phyloP scores from a whole-genome alignment of 2,329 filamentous ascomycete species.

The Lanzia echinophila region DNA sequence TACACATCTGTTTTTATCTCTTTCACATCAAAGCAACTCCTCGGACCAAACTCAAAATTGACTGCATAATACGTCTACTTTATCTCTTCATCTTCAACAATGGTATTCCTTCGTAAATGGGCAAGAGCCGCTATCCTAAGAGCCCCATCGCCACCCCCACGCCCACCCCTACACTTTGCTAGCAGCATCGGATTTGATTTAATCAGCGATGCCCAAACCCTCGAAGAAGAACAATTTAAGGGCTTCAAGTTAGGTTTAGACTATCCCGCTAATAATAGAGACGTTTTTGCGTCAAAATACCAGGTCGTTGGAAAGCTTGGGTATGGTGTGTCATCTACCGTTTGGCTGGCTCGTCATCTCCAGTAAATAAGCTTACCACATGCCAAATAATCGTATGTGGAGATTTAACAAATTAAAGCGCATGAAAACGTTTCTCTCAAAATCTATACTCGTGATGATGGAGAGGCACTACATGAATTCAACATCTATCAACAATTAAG shows the following conservation, averaged over 20 bases:
- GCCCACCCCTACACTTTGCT: neutral
- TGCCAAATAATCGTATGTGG: neutral
- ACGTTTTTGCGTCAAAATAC: slow-evolving; percentile 16
- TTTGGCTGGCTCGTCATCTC: slow-evolving; percentile 17
- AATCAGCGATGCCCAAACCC: neutral
- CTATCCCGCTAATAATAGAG: slow-evolving; percentile 18
- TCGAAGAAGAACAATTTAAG: slow-evolving; percentile 15
- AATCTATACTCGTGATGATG: slow-evolving; percentile 9
- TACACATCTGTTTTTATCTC: too few species aligned
- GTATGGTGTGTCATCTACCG: slow-evolving; percentile 15
- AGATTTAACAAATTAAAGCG: neutral
- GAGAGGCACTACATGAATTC: slow-evolving; percentile 29
- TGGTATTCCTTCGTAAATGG: neutral
- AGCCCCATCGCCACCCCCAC: neutral
- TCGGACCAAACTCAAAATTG: too few species aligned
- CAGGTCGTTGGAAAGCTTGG: slow-evolving; percentile 21
- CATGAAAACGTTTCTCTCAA: slow-evolving; percentile 11
- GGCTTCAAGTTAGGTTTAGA: slow-evolving; percentile 9
- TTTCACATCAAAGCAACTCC: too few species aligned
- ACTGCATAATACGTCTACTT: too few species aligned
- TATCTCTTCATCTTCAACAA: neutral
- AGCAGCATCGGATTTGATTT: neutral
- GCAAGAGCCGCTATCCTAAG: neutral
- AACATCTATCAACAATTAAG: slow-evolving; percentile 37
- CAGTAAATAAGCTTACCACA: slow-evolving; percentile 9